Conservation (phyloP, 164 flowering plant genomes). For the Vitis riparia region DNA sequence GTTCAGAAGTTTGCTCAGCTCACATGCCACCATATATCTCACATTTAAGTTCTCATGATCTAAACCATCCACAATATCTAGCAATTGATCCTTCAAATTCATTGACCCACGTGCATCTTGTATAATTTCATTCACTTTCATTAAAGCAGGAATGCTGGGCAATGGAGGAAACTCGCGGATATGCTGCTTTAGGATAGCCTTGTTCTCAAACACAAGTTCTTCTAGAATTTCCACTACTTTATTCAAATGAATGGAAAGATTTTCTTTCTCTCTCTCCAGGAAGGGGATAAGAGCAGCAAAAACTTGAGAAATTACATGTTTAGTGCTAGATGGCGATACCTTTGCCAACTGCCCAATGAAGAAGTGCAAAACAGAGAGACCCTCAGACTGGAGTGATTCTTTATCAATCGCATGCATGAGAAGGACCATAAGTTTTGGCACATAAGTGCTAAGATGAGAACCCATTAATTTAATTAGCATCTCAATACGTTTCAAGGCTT, state of each 20-base stretch:
- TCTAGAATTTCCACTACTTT: slow-evolving; percentile 83
- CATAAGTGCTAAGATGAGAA: slow-evolving; percentile 79
- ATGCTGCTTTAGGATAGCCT: slow-evolving; percentile 58
- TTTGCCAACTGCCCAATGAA: slow-evolving; percentile 68
- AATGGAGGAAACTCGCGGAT: slow-evolving; percentile 87
- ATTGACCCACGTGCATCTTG: slow-evolving; percentile 86
- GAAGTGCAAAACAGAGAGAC: slow-evolving; percentile 81
- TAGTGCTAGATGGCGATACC: slow-evolving; percentile 84
- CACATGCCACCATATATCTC: slow-evolving; percentile 95
- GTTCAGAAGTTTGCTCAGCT: slow-evolving; percentile 77
- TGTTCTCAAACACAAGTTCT: slow-evolving; percentile 84
- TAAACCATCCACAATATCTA: slow-evolving; percentile 76
- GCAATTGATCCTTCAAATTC: slow-evolving; percentile 82
- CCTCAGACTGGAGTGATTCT: slow-evolving; percentile 75
- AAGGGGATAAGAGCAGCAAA: slow-evolving; percentile 94
- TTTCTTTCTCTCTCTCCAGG: slow-evolving; percentile 73
- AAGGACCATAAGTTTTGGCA: slow-evolving; percentile 97
- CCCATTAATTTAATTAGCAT: slow-evolving; percentile 95
- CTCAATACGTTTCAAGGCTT: slow-evolving; percentile 84
- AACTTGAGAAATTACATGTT: slow-evolving; percentile 92
- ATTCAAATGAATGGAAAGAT: slow-evolving; percentile 51
- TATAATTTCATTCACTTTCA: slow-evolving; percentile 72
- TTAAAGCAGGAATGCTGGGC: slow-evolving; percentile 68
- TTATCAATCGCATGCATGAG: slow-evolving; percentile 89
- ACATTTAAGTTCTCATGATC: slow-evolving; percentile 97